These are phyloP conservation scores for Penicillium verhagenii DNA, from an alignment of 495 filamentous ascomycete genomes.

Conservation along the genomic window DNA sequence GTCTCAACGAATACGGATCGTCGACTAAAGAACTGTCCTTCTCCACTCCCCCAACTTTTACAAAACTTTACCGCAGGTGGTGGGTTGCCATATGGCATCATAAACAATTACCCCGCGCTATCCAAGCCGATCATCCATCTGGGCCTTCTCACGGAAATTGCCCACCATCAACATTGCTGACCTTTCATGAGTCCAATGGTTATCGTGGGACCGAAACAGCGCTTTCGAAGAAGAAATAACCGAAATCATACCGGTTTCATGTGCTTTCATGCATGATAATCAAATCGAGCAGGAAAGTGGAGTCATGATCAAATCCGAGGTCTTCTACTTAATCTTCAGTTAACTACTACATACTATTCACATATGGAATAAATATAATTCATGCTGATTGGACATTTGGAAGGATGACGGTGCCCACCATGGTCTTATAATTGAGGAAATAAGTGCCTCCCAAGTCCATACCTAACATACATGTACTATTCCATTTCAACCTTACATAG, in stretches of 20 bases:
- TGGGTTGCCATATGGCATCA: background rate
- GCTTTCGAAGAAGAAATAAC: background rate
- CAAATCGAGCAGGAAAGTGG: background rate
- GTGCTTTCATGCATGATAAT: background rate
- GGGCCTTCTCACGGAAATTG: background rate
- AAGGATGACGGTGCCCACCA: no score
- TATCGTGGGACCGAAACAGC: no score
- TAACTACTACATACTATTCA: no score
- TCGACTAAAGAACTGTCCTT: background rate
- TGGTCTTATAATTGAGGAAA: no score
- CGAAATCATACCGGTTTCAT: background rate
- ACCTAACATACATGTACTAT: no score
- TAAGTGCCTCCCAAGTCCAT: no score
- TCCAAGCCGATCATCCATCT: background rate
- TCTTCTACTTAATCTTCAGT: background rate
- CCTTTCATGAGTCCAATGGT: no score
- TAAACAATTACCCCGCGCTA: background rate
- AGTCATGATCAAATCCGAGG: background rate
- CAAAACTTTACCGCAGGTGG: no score
- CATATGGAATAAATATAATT: no score
- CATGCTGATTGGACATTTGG: no score
- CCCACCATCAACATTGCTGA: no score
- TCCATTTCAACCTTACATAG: no score
- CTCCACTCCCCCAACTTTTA: background rate
- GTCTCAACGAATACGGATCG: background rate